Evolutionary conservation across 2,329 filamentous ascomycete genomes (phyloP).

Genomic region (Iodosphaeria phyllophila): DNA sequence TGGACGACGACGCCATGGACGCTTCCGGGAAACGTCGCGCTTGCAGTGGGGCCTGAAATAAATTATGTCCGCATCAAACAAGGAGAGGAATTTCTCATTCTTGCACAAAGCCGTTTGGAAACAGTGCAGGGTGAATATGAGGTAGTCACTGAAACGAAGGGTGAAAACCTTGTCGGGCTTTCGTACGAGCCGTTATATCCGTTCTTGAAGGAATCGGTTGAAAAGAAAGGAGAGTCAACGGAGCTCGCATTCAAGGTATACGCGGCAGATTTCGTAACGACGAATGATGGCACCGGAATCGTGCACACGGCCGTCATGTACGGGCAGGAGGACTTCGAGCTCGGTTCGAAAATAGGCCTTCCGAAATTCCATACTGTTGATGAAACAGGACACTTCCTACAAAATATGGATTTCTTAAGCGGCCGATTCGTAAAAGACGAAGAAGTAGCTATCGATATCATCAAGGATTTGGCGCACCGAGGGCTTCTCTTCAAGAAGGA

Average conservation of each 20-base stretch:
- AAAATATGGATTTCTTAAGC: too few relatives aligned
- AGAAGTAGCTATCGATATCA: conserved; percentile 61
- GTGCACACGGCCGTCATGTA: conserved; percentile 89
- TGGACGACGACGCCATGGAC: conserved; percentile 89
- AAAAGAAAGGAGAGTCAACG: conserved; percentile 84
- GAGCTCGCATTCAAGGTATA: conserved; percentile 65
- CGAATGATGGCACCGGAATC: conserved; percentile 80
- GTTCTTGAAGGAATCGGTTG: conserved; percentile 76
- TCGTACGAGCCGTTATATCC: conserved; percentile 77
- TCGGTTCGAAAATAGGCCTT: conserved; percentile 58
- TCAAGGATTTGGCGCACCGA: conserved; percentile 65
- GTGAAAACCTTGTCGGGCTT: conserved; percentile 74
- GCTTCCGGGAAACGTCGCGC: conserved; percentile 58
- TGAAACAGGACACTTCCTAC: conserved; percentile 62
- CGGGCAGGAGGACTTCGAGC: conserved; percentile 89
- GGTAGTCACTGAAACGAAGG: conserved; percentile 60
- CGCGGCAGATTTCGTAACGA: conserved; percentile 71
- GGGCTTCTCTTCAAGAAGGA: conserved; percentile 70
- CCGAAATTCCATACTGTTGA: conserved; percentile 91
- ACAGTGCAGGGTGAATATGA: conserved; percentile 69
- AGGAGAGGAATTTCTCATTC: conserved; percentile 68
- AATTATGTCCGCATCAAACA: conserved; percentile 76
- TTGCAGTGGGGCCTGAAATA: conserved; percentile 65
- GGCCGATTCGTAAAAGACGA: too few relatives aligned
- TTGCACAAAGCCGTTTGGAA: too few relatives aligned